Base-by-base conservation (phyloP, 2,329 filamentous ascomycete genomes). In the Chrysoporthe puriensis region DNA sequence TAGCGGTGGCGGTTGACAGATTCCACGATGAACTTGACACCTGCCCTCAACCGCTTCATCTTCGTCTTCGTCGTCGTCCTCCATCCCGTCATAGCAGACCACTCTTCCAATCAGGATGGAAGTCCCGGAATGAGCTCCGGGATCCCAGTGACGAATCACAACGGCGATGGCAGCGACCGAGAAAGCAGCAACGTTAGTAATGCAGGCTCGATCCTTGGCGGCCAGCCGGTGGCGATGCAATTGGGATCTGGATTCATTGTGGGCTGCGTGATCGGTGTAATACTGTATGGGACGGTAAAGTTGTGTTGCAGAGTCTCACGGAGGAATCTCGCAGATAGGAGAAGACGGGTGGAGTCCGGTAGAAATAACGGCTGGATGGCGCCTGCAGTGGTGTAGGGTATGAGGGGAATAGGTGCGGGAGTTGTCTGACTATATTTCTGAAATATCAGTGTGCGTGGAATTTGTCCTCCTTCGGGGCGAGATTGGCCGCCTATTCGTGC, bases 221-320 rank as follows among this genome's bases (percentile, higher is more conserved):
- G 34, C 48, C 63, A 68, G 32, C 57, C 68, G 1, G 36, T 58
- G n/a, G 64, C 66, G 14, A 58, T 68, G 1, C 68, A 70, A 32
- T 50, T 70, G 8, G 68, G 66, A 1, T 46, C 66, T 13, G 68
- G 68, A 3, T 70, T 70, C 16, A 50, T 70, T 8, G 62, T 70
- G 40, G 68, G 68, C 9, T 68, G 66, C 42, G 63, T 70, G 11
- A 54, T 68, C 9, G 68, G 68, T 3, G 66, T 63, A 21, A 1
- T 66, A 2, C 8, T 62, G 1, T 68, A 70, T 57, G n/a, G 34
- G 11, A 18, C n/a, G 11, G 46, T 34, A 14, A 48, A n/a, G 44
- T 4, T 65, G 56, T 34, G 63, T 18, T 26, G 7, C 13, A 42
- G 11, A 34, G 34, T 59, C 4, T 43, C 57, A 42, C 44, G 36